Conservation (phyloP, 2,329 filamentous ascomycete genomes). For the Colletotrichum musae region DNA sequence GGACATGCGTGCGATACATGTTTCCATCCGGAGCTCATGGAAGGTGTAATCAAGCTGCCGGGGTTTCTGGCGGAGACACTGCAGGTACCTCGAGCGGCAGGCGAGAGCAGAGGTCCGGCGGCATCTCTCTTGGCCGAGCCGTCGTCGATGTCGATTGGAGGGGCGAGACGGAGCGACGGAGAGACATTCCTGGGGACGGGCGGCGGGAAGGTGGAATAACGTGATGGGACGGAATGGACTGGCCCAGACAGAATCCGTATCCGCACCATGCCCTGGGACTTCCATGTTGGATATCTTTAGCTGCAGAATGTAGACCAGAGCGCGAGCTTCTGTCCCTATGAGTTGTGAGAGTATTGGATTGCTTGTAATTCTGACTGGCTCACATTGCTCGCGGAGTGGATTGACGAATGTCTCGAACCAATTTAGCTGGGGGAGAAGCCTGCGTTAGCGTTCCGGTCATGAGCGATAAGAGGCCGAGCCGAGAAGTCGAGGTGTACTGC, state of each 20-base stretch:
- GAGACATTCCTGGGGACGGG: slow-evolving; percentile 30
- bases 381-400: slow-evolving; percentile 12
- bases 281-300: slow-evolving; percentile 1
- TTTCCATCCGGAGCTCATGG: not conserved
- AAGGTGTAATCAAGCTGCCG: too few species aligned
- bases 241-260: too few species aligned
- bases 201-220: slow-evolving; percentile 27
- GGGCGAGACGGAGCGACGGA: slow-evolving; percentile 32
- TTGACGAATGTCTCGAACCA: slow-evolving; percentile 31
- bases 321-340: slow-evolving; percentile 1
- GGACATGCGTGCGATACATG: not conserved
- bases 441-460: slow-evolving; percentile 18
- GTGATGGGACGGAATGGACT: slow-evolving; percentile 19
- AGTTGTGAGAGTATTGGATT: slow-evolving; percentile 16
- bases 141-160: not conserved
- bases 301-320: slow-evolving; percentile 1
- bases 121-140: not conserved
- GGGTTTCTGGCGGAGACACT: not conserved
- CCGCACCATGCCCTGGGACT: slow-evolving; percentile 3
- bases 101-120: not conserved
- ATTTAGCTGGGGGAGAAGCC: slow-evolving; percentile 23
- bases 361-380: slow-evolving; percentile 15
- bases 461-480: slow-evolving; percentile 4
- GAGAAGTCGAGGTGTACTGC: not conserved
- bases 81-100: not conserved